Evolutionary conservation across 257 asterid genomes (phyloP).

Genomic region (Solanum rostratum): DNA sequence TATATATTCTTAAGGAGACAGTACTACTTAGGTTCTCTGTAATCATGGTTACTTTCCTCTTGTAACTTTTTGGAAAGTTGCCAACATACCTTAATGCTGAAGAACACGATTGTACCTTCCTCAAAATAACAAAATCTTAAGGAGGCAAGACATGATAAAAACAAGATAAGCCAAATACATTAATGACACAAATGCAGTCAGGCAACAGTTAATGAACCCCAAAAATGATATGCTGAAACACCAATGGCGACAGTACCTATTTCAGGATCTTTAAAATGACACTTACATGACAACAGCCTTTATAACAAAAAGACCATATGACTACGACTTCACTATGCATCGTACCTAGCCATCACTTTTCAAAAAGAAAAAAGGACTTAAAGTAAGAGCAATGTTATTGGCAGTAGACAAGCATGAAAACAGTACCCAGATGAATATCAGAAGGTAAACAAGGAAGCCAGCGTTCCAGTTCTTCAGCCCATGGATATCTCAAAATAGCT

Average conservation of each 20-base stretch:
- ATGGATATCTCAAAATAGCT: conserved; percentile 77
- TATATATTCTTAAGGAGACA: not conserved
- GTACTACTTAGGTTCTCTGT: too few species aligned
- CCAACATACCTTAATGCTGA: too few species aligned
- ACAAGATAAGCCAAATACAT: not conserved
- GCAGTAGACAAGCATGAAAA: not conserved
- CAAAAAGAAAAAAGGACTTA: not conserved
- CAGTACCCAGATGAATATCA: conserved; percentile 84
- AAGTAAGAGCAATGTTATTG: not conserved
- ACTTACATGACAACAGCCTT: not conserved
- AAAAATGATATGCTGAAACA: not conserved
- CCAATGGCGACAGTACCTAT: not conserved
- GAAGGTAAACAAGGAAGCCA: conserved; percentile 93
- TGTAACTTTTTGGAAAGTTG: too few species aligned
- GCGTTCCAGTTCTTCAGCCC: conserved; percentile 97
- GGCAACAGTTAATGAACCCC: not conserved
- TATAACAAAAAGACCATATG: not conserved
- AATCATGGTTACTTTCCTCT: too few species aligned
- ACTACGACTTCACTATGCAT: not conserved
- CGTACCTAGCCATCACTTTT: not conserved
- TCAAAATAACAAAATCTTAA: not conserved
- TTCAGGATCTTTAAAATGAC: not conserved
- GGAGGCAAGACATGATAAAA: not conserved
- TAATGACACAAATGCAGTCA: not conserved
- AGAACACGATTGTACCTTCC: too few species aligned